These are phyloP conservation scores for Neurospora sp. DNA, from an alignment of 495 filamentous ascomycete genomes.

Conservation along the genomic window DNA sequence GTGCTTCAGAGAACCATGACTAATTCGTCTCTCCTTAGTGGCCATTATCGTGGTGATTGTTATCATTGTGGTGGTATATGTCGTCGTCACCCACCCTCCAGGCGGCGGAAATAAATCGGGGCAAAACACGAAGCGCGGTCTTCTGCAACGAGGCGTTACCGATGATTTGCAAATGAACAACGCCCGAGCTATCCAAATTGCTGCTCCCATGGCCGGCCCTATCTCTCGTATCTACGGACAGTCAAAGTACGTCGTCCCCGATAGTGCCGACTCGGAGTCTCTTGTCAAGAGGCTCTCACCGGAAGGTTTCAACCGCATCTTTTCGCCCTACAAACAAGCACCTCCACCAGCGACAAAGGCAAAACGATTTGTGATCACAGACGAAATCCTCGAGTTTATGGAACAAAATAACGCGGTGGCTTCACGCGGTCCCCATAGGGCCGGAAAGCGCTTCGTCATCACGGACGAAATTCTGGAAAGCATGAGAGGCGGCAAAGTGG, in stretches of 20 bases:
- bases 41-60: constrained; percentile 42
- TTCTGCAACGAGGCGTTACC: constrained; percentile 14
- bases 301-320: background rate
- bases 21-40: constrained; percentile 21
- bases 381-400: background rate
- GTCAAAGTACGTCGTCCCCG: constrained; percentile 15
- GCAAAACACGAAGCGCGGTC: constrained; percentile 14
- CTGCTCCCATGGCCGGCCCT: constrained; percentile 8
- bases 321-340: background rate
- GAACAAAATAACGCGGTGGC: background rate
- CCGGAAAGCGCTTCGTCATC: background rate
- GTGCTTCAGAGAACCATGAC: background rate
- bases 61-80: constrained; percentile 37
- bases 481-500: background rate
- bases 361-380: background rate
- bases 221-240: constrained; percentile 13
- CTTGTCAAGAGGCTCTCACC: background rate
- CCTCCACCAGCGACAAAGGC: background rate
- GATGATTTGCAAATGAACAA: constrained; percentile 24
- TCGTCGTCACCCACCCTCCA: constrained; percentile 23
- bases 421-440: background rate
- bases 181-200: constrained; percentile 16
- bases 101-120: constrained; percentile 1
- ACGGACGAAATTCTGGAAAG: background rate
- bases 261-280: constrained; percentile 3